Conservation (phyloP, 345 rosid species). For the Erodium maritimum region DNA sequence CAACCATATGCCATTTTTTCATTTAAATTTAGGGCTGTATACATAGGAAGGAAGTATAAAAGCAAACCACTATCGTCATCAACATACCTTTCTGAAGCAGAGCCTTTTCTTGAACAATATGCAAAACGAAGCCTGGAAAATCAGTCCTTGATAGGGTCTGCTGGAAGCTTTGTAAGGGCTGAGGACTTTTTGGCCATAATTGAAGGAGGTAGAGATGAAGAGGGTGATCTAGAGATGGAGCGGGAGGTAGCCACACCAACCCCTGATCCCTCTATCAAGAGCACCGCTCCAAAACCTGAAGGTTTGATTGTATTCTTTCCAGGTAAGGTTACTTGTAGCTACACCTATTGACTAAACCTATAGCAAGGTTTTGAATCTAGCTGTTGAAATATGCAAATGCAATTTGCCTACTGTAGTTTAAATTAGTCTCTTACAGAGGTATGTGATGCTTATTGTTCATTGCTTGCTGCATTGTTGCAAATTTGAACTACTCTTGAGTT, state of each 20-base stretch:
- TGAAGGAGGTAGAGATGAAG: constrained; percentile 71
- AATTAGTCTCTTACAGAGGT: not conserved
- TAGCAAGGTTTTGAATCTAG: not conserved
- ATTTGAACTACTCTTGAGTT: not conserved
- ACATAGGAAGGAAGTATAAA: constrained; percentile 60
- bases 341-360: not conserved
- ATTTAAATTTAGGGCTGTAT: constrained; percentile 48
- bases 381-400: not conserved
- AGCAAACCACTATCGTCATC: constrained; percentile 61
- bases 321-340: constrained; percentile 42
- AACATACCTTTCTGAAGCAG: constrained; percentile 74
- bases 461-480: not conserved
- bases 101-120: constrained; percentile 83
- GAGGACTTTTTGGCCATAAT: constrained; percentile 80
- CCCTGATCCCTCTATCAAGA: constrained; percentile 34
- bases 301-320: constrained; percentile 93
- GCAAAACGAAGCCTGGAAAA: constrained; percentile 61
- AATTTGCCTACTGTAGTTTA: not conserved
- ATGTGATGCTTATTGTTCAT: not conserved
- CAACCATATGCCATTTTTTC: not conserved
- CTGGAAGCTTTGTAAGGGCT: constrained; percentile 58
- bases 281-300: constrained; percentile 47
- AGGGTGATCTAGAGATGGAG: constrained; percentile 70
- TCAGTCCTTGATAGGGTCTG: constrained; percentile 79
- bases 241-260: constrained; percentile 31